These are phyloP conservation scores for Aspergillus olivimuriae DNA, from an alignment of 495 filamentous ascomycete species.

Conservation along the genomic window DNA sequence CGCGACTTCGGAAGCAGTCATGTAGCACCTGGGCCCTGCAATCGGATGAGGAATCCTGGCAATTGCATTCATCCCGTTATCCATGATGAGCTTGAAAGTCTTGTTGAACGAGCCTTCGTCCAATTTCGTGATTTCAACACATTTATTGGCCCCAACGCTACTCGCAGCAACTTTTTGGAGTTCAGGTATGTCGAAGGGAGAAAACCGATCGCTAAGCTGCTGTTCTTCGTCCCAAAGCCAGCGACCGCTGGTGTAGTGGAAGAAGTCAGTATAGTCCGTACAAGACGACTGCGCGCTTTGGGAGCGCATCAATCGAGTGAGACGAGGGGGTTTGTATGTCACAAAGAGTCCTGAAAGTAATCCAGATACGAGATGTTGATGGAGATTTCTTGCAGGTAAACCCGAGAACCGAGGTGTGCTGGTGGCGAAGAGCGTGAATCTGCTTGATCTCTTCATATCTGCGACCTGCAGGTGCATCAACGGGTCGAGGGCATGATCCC, in stretches of 20 bases:
- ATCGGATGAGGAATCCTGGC: conserved; percentile 30
- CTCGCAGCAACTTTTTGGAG: conserved; percentile 15
- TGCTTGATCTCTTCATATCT: too few species aligned
- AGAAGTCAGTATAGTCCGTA: conserved; percentile 18
- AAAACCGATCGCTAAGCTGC: conserved; percentile 17
- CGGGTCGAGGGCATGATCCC: too few species aligned
- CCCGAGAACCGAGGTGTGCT: too few species aligned
- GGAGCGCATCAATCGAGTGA: too few species aligned
- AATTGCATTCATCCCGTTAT: conserved; percentile 26
- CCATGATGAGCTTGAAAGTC: conserved; percentile 29
- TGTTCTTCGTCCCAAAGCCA: conserved; percentile 26
- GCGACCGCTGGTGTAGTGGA: conserved; percentile 25
- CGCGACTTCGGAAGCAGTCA: conserved; percentile 33
- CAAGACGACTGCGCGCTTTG: too few species aligned
- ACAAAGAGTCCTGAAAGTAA: too few species aligned
- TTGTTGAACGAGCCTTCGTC: conserved; percentile 36
- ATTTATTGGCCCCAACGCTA: conserved; percentile 10
- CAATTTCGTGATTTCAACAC: conserved; percentile 21
- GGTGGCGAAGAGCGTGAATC: too few species aligned
- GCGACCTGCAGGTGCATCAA: too few species aligned
- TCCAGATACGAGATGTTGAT: too few species aligned
- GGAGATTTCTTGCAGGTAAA: too few species aligned
- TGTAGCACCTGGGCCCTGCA: conserved; percentile 22
- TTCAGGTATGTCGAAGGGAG: conserved; percentile 21
- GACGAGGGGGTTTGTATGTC: too few species aligned